These are phyloP conservation scores for Orbilia ellipsospora DNA, from an alignment of 2,329 filamentous ascomycete species.

Conservation along the genomic window DNA sequence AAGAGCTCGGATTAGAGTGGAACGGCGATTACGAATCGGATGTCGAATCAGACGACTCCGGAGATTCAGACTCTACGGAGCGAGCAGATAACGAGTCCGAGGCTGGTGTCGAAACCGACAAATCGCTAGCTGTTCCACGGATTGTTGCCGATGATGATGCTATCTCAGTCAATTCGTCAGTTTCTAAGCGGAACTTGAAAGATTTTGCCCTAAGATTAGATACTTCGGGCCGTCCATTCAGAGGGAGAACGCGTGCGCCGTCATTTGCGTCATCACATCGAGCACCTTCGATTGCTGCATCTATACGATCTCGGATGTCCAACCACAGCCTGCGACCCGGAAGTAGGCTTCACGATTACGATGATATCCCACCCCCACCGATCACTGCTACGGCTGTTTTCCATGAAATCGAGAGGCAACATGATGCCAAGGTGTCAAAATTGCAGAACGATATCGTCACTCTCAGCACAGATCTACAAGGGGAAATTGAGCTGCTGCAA, in stretches of 20 bases:
- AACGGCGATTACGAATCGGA: conserved; percentile 50
- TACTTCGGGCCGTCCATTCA: conserved; percentile 42
- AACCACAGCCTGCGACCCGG: conserved; percentile 37
- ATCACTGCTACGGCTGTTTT: conserved; percentile 49
- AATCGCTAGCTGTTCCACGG: conserved; percentile 15
- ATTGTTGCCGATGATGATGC: conserved; percentile 43
- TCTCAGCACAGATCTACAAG: conserved; percentile 49
- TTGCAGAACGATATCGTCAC: conserved; percentile 51
- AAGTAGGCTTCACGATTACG: conserved; percentile 35
- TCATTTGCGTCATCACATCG: conserved; percentile 43
- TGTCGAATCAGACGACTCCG: conserved; percentile 44
- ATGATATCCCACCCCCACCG: conserved; percentile 44
- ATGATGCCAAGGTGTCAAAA: conserved; percentile 47
- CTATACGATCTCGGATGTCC: conserved; percentile 50
- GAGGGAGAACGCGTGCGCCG: conserved; percentile 33
- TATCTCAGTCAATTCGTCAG: conserved; percentile 25
- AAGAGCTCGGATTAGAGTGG: conserved; percentile 50
- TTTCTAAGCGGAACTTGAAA: conserved; percentile 30
- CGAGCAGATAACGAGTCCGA: conserved; percentile 52
- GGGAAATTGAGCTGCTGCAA: conserved; percentile 49
- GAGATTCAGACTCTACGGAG: conserved; percentile 46
- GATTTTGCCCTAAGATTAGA: conserved; percentile 50
- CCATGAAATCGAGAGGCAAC: conserved; percentile 52
- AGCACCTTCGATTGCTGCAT: conserved; percentile 46
- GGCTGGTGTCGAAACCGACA: conserved; percentile 20